Evolutionary conservation across 805 yeast species (phyloP).

Genomic region (Saturnispora silvae): DNA sequence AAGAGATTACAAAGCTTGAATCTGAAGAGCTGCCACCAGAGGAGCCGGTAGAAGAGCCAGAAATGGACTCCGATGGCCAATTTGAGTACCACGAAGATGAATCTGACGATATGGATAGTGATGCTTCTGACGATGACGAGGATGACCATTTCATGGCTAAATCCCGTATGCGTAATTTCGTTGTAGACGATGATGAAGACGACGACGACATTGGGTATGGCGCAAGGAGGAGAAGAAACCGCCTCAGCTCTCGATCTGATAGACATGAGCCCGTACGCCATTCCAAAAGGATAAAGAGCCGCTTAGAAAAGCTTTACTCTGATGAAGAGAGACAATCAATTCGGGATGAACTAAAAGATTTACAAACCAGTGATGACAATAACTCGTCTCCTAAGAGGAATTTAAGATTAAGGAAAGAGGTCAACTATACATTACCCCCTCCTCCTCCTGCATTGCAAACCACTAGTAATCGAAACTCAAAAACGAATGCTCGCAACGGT

Average conservation of each 20-base stretch:
- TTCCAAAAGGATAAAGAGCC: conserved; percentile 6
- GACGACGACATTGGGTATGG: conserved; percentile 11
- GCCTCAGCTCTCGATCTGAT: not conserved
- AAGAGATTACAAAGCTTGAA: no score
- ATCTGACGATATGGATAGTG: not conserved
- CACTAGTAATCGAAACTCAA: not conserved
- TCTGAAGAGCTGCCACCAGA: not conserved
- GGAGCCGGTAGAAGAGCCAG: conserved; percentile 1
- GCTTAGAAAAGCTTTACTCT: conserved; percentile 12
- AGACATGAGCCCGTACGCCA: not conserved
- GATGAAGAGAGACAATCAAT: conserved; percentile 28
- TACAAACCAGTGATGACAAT: conserved; percentile 45
- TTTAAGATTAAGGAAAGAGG: conserved; percentile 56
- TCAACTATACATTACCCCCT: conserved; percentile 78
- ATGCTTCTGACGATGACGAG: not conserved
- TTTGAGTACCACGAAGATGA: not conserved
- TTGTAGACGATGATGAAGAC: conserved; percentile 6
- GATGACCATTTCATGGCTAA: not conserved
- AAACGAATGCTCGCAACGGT: conserved; percentile 11
- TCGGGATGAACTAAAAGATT: conserved; percentile 55
- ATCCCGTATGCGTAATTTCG: not conserved
- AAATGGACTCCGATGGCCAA: not conserved
- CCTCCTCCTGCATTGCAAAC: no score
- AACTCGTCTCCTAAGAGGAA: conserved; percentile 40
- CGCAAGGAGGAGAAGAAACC: not conserved